A percentile compares a stretch with the other conserved stretches of the same genome.
phyloP scores from a whole-genome alignment of 768 basidiomycete genomes.

The Vararia minispora region DNA sequence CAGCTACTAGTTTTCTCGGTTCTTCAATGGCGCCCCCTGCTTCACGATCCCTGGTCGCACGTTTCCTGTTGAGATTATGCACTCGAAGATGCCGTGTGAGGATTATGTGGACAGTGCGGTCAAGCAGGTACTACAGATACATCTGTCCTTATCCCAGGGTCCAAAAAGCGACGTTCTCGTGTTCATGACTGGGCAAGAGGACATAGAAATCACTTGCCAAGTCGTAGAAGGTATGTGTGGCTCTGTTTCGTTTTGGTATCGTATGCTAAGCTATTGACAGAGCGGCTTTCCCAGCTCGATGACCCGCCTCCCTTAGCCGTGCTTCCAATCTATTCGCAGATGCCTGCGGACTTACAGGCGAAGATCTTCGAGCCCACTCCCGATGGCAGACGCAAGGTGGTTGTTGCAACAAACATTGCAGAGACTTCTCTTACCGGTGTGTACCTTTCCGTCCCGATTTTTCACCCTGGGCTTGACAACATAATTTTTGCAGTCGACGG shows the following conservation, averaged over 20 bases:
- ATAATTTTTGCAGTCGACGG: slow-evolving; percentile 64
- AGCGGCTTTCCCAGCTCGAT: slow-evolving; percentile 86
- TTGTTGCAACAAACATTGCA: slow-evolving; percentile 98
- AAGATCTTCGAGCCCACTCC: slow-evolving; percentile 93
- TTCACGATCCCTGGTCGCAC: slow-evolving; percentile 94
- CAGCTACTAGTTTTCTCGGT: slow-evolving; percentile 87
- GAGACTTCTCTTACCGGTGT: slow-evolving; percentile 92
- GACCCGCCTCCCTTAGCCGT: slow-evolving; percentile 81
- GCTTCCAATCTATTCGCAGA: slow-evolving; percentile 98
- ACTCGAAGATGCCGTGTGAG: slow-evolving; percentile 95
- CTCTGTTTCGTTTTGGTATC: background rate
- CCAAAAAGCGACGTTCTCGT: slow-evolving; percentile 97
- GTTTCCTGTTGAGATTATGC: slow-evolving; percentile 95
- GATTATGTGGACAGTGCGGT: slow-evolving; percentile 98
- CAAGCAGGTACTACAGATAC: slow-evolving; percentile 96
- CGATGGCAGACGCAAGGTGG: slow-evolving; percentile 92
- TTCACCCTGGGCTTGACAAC: slow-evolving; percentile 10
- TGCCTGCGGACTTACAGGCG: slow-evolving; percentile 98
- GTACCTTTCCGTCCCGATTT: slow-evolving; percentile 5
- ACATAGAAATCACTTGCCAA: slow-evolving; percentile 95
- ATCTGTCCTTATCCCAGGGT: slow-evolving; percentile 83
- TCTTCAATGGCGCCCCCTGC: slow-evolving; percentile 90
- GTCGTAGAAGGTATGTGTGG: slow-evolving; percentile 67
- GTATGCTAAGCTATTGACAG: slow-evolving; percentile 28
- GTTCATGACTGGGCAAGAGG: slow-evolving; percentile 99